Percentiles rank a stretch among this genome's conserved stretches.
phyloP scores from a whole-genome alignment of 169 alveolate genomes.

The Cryptosporidium muris region DNA sequence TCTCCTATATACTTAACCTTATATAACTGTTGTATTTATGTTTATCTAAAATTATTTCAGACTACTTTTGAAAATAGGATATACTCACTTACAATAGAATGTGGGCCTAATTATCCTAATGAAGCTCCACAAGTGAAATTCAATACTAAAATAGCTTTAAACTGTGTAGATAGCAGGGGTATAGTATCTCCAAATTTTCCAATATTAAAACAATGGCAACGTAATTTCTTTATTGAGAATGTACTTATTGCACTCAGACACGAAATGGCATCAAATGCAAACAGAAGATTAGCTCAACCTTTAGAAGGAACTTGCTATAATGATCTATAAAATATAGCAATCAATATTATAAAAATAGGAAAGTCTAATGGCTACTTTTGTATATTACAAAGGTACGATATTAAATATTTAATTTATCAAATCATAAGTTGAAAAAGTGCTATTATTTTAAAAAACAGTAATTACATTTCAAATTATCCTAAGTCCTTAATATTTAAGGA shows the following conservation, averaged over 20 bases:
- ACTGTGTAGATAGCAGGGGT: conserved; percentile 91
- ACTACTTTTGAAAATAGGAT: conserved; percentile 94
- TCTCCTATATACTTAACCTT: not conserved
- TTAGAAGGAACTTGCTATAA: conserved; percentile 93
- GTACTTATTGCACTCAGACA: conserved; percentile 89
- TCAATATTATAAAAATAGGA: not conserved
- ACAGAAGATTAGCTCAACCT: conserved; percentile 92
- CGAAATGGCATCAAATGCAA: conserved; percentile 90
- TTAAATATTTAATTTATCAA: too few relatives aligned
- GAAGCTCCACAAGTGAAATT: conserved; percentile 95
- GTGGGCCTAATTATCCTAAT: conserved; percentile 95
- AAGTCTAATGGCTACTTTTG: too few relatives aligned
- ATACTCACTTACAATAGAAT: conserved; percentile 89
- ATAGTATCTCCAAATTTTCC: conserved; percentile 81
- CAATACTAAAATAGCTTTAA: conserved; percentile 88
- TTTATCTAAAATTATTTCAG: conserved; percentile 72
- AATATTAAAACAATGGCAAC: conserved; percentile 89
- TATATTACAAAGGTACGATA: too few relatives aligned
- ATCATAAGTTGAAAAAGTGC: too few relatives aligned
- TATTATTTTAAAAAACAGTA: too few relatives aligned
- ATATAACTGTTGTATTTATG: not conserved
- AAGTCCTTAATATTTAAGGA: conserved; percentile 33
- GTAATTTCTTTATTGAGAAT: conserved; percentile 89
- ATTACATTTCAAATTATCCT: not conserved
- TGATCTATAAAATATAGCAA: not conserved